These are phyloP conservation scores for Dacryopinax primogenitus DNA, from an alignment of 768 basidiomycete genomes.

Conservation along the genomic window DNA sequence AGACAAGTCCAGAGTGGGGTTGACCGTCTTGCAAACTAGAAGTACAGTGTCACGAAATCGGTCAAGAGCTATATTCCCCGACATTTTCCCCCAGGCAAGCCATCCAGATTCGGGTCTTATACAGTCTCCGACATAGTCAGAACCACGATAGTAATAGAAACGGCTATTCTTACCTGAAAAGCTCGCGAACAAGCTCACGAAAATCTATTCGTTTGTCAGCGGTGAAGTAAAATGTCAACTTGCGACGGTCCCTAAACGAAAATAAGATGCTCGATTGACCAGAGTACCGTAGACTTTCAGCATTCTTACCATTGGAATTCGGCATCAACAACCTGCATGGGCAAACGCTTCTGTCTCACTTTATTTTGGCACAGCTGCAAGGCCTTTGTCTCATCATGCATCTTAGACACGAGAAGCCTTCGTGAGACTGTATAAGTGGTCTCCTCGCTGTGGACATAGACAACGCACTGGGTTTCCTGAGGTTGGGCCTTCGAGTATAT, in stretches of 20 bases:
- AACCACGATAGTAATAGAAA: slow-evolving; percentile 13
- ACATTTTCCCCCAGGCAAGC: slow-evolving; percentile 39
- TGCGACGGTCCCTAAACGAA: slow-evolving; percentile 75
- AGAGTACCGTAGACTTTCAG: background rate
- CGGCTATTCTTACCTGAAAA: slow-evolving; percentile 57
- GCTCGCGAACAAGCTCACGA: slow-evolving; percentile 85
- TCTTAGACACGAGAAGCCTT: slow-evolving; percentile 66
- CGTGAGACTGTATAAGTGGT: slow-evolving; percentile 14
- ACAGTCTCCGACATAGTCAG: slow-evolving; percentile 39
- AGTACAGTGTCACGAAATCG: background rate
- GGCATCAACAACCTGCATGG: slow-evolving; percentile 97
- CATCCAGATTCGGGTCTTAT: slow-evolving; percentile 96
- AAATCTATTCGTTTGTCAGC: slow-evolving; percentile 94
- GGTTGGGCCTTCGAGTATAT: slow-evolving; percentile 79
- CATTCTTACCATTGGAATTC: slow-evolving; percentile 86
- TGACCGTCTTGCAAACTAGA: no score
- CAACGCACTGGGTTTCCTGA: slow-evolving; percentile 65
- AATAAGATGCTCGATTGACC: background rate
- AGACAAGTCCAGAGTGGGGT: no score
- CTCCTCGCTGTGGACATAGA: slow-evolving; percentile 11
- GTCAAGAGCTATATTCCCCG: background rate
- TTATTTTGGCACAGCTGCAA: slow-evolving; percentile 83
- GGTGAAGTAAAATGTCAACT: slow-evolving; percentile 94
- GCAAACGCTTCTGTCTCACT: slow-evolving; percentile 83
- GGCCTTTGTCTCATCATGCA: slow-evolving; percentile 84